Conservation (phyloP, 805 yeast species). For the Suhomyces emberorum region DNA sequence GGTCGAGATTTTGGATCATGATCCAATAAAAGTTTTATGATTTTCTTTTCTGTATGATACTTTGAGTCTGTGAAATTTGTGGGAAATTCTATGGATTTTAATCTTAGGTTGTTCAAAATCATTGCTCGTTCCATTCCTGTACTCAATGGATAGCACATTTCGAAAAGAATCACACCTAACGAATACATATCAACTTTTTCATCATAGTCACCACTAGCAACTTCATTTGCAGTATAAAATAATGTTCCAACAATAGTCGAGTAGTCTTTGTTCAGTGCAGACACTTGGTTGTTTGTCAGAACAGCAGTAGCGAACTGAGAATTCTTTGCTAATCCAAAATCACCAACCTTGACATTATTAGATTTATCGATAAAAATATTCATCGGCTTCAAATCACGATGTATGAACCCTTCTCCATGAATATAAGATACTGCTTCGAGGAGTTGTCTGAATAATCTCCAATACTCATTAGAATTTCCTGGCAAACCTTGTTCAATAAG, state of each 20-base stretch:
- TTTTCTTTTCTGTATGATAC: constrained; percentile 57
- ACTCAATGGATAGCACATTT: constrained; percentile 80
- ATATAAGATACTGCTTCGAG: constrained; percentile 88
- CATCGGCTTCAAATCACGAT: constrained; percentile 92
- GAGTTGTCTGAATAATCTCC: constrained; percentile 85
- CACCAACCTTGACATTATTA: constrained; percentile 90
- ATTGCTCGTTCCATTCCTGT: constrained; percentile 93
- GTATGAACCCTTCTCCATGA: constrained; percentile 91
- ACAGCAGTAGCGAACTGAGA: constrained; percentile 51
- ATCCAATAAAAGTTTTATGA: constrained; percentile 63
- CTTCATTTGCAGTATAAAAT: constrained; percentile 88
- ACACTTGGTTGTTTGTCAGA: constrained; percentile 39
- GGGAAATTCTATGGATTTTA: constrained; percentile 65
- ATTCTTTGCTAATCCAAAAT: constrained; percentile 93
- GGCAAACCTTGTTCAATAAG: constrained; percentile 73
- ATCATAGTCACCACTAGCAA: constrained; percentile 74
- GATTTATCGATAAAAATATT: constrained; percentile 91
- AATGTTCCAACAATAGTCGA: constrained; percentile 95
- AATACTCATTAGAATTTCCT: constrained; percentile 70
- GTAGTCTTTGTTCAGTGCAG: constrained; percentile 55
- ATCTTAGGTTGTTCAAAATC: constrained; percentile 63
- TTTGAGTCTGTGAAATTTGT: constrained; percentile 53
- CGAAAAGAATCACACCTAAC: constrained; percentile 90
- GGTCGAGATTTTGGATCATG: constrained; percentile 82
- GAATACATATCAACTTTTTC: constrained; percentile 97